Evolutionary conservation across 225 moss, liverwort and hornwort species (phyloP).

Genomic region (Asterella californica): DNA sequence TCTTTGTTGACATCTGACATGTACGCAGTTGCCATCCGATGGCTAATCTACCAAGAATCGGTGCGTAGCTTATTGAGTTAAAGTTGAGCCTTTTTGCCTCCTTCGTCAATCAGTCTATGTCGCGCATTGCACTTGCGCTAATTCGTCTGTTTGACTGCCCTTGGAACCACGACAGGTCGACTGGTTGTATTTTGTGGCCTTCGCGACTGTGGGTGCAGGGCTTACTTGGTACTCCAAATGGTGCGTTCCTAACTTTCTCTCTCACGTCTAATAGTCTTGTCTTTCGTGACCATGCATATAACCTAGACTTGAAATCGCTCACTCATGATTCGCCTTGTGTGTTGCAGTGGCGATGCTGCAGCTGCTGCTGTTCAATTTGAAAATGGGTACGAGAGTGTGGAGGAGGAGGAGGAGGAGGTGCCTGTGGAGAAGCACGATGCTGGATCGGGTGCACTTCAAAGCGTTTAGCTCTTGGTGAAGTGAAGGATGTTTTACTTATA

Average conservation of each 20-base stretch:
- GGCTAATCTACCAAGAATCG: slow-evolving; percentile 60
- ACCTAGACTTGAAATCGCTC: background rate
- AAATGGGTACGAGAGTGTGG: no score
- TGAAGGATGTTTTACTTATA: no score
- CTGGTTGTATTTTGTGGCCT: slow-evolving; percentile 47
- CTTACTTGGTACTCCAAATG: slow-evolving; percentile 31
- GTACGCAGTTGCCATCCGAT: slow-evolving; percentile 86
- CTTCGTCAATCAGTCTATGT: background rate
- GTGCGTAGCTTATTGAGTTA: slow-evolving; percentile 4
- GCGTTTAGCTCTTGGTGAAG: no score
- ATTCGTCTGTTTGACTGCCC: background rate
- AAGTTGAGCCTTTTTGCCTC: background rate
- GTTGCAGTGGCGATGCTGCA: slow-evolving; percentile 7
- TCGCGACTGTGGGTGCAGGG: slow-evolving; percentile 34
- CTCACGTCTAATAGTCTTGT: background rate
- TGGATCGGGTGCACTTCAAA: background rate
- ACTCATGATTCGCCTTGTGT: background rate
- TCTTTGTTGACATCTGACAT: slow-evolving; percentile 91
- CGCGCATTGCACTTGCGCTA: background rate
- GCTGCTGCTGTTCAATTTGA: background rate
- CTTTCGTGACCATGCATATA: background rate
- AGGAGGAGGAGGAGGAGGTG: background rate
- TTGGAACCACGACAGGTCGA: slow-evolving; percentile 29
- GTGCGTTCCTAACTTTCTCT: background rate
- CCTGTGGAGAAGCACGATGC: background rate